Evolutionary conservation across 1,284 basidiomycete species (phyloP), one percentile per base, ranked within the genome.

Genomic region (Naganishia sp.): DNA sequence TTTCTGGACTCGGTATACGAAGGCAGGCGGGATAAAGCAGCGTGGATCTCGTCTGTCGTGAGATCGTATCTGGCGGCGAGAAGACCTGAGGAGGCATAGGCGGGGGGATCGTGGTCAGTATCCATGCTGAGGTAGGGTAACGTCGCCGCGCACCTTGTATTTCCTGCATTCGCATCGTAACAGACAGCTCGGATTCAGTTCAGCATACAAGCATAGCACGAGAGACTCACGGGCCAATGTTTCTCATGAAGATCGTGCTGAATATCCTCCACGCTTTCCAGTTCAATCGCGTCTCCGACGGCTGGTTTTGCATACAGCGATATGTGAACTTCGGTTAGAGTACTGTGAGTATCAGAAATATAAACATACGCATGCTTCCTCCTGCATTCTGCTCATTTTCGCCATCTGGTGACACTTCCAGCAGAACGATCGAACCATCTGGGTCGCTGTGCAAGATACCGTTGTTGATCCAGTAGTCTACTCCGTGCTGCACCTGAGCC

Each of bases 401-500:
- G 17, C 25, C 42, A 51, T 79, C 85, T 69, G 88, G 86, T 0
- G 83, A 82, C 17, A 83, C 74, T 70, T 90, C 89, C 15, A 92
- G 81, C 15, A 73, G 65, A 17, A 25, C 67, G 71, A 74, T 75
- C 32, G 32, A 68, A 2, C 65, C 71, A 42, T 60, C 61, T 3
- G 69, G 67, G 51, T 87, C 84, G 74, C 88, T 87, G 73, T 86
- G 87, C 54, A 97, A 73, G 1, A 96, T 88, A 5, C 90, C 90
- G 53, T 88, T 82, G 69, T 90, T 87, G 31, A 87, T 84, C 94
- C 94, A 97, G 39, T 89, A 92, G 50, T 85, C 81, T 32, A 95
- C 80, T 1, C 89, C 91, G 71, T 87, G 89, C 60, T 88, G 78
- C 1, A 90, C 85, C 0, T 85, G 81, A 9, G 82, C 81, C 52